phyloP scores from a whole-genome alignment of 805 yeast genomes.

The Saccharomycopsis selenospora region DNA sequence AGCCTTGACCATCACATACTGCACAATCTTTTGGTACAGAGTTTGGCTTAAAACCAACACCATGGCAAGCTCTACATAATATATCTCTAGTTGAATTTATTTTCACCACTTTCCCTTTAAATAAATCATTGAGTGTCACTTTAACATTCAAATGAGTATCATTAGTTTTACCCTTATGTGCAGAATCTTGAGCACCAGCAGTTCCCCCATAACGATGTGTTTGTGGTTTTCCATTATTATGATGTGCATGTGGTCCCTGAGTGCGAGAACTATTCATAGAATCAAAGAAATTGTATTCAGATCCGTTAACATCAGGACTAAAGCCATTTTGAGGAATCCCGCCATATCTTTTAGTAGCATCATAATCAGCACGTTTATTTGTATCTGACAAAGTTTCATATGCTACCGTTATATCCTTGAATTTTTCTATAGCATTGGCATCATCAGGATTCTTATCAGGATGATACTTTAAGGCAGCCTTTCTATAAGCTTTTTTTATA shows the following conservation, averaged over 20 bases:
- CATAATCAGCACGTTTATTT: constrained; percentile 49
- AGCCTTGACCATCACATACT: constrained; percentile 69
- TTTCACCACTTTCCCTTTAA: constrained; percentile 73
- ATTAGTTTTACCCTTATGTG: constrained; percentile 37
- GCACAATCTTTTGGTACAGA: constrained; percentile 53
- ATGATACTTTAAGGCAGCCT: constrained; percentile 73
- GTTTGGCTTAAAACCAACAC: constrained; percentile 62
- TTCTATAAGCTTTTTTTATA: constrained; percentile 78
- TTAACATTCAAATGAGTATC: constrained; percentile 63
- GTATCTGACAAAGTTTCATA: constrained; percentile 79
- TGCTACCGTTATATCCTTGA: constrained; percentile 81
- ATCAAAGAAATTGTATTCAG: constrained; percentile 51
- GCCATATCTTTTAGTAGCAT: constrained; percentile 25
- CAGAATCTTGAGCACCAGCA: neutral
- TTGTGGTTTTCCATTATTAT: constrained; percentile 12
- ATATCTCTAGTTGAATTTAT: constrained; percentile 65
- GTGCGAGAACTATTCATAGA: constrained; percentile 31
- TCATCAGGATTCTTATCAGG: constrained; percentile 76
- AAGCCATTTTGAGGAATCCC: neutral
- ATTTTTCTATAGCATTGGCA: constrained; percentile 67
- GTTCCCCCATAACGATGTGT: neutral
- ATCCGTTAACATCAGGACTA: constrained; percentile 26
- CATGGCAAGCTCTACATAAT: constrained; percentile 66
- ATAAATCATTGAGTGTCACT: constrained; percentile 65
- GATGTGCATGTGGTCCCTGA: too few species aligned